phyloP scores from a whole-genome alignment of 306 rosid species.

The Echinosophora koreensis region DNA sequence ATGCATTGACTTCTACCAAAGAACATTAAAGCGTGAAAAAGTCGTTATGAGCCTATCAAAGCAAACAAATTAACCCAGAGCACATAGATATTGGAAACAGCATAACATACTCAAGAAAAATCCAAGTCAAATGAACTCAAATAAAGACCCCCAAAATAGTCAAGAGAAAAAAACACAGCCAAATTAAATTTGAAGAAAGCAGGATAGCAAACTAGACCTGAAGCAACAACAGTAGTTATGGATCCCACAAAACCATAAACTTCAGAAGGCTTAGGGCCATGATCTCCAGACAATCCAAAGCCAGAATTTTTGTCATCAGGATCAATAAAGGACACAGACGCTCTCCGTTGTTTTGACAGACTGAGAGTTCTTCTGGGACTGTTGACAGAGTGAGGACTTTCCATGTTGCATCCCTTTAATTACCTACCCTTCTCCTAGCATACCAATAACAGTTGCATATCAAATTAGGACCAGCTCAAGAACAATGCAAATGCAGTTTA shows the following conservation, averaged over 20 bases:
- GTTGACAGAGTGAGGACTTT: constrained; percentile 75
- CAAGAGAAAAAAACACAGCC: neutral
- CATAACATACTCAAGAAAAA: neutral
- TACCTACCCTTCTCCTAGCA: too few species aligned
- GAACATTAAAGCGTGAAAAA: neutral
- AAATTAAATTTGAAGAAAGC: constrained; percentile 16
- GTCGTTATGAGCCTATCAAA: neutral
- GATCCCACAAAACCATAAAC: constrained; percentile 95
- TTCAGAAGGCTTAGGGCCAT: constrained; percentile 90
- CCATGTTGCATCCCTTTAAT: constrained; percentile 59
- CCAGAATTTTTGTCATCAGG: constrained; percentile 63
- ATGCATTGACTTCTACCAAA: neutral
- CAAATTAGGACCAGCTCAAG: neutral
- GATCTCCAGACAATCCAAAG: constrained; percentile 70
- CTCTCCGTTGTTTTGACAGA: constrained; percentile 65
- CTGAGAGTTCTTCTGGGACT: constrained; percentile 88
- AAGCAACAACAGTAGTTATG: constrained; percentile 76
- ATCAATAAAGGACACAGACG: constrained; percentile 58
- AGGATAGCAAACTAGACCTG: constrained; percentile 58
- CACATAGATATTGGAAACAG: neutral
- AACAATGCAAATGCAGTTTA: neutral
- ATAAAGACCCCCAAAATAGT: neutral
- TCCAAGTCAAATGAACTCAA: neutral
- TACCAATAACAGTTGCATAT: too few species aligned
- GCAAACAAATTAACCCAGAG: neutral